Percentiles rank a stretch among this genome's conserved stretches.
These are phyloP conservation scores for Tolypocladium sp. DNA, from an alignment of 2,329 filamentous ascomycete species.

Conservation along the genomic window DNA sequence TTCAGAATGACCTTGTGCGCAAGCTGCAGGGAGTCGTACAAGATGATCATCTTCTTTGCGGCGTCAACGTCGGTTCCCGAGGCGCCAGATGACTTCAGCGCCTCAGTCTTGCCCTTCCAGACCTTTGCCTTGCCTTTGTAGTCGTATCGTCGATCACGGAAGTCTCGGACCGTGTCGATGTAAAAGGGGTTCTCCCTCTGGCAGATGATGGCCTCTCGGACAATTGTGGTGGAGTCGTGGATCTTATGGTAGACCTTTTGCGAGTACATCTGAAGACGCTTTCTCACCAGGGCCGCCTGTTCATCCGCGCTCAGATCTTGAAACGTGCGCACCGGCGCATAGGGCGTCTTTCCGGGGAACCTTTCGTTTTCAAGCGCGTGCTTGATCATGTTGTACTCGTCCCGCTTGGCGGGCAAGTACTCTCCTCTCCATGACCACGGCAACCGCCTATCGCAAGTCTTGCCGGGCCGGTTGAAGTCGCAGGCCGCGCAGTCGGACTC, in stretches of 20 bases:
- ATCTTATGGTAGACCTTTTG: slow-evolving; percentile 99
- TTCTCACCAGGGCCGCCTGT: slow-evolving; percentile 70
- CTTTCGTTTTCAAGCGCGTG: slow-evolving; percentile 84
- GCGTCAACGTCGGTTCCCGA: slow-evolving; percentile 70
- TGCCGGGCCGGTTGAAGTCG: slow-evolving; percentile 95
- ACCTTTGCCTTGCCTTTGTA: slow-evolving; percentile 98
- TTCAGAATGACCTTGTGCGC: slow-evolving; percentile 99
- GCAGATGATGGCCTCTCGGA: slow-evolving; percentile 94
- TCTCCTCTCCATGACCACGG: slow-evolving; percentile 99
- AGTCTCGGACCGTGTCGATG: slow-evolving; percentile 90
- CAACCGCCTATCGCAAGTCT: slow-evolving; percentile 88
- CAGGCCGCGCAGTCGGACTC: slow-evolving; percentile 95
- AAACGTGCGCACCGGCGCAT: slow-evolving; percentile 63
- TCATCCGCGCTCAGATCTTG: slow-evolving; percentile 76
- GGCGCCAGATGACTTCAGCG: slow-evolving; percentile 75
- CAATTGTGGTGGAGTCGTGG: slow-evolving; percentile 84
- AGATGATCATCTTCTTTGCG: slow-evolving; percentile 96
- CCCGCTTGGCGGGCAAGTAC: slow-evolving; percentile 87
- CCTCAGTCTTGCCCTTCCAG: slow-evolving; percentile 94
- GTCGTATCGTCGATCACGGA: slow-evolving; percentile 94
- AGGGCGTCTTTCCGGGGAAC: slow-evolving; percentile 73
- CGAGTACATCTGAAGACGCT: slow-evolving; percentile 83
- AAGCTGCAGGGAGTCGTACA: slow-evolving; percentile 92
- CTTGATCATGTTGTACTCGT: slow-evolving; percentile 99
- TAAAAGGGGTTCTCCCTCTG: slow-evolving; percentile 98